phyloP scores from a whole-genome alignment of 2,329 filamentous ascomycete species.

The Pseudogymnoascus sp. region DNA sequence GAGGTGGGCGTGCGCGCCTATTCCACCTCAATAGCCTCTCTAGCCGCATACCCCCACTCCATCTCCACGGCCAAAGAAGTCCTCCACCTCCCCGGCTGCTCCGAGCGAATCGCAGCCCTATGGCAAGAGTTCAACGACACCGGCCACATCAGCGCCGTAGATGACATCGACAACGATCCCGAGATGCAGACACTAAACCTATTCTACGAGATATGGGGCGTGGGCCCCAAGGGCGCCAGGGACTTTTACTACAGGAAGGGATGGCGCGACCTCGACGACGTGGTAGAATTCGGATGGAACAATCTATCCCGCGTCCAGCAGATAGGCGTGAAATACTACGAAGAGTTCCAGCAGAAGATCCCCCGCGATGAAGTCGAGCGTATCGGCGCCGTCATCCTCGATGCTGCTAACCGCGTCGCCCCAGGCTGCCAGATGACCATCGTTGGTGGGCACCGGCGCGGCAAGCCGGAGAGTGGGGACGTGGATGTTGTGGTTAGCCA shows the following conservation, averaged over 20 bases:
- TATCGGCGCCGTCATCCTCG: slow-evolving; percentile 56
- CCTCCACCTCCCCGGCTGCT: slow-evolving; percentile 63
- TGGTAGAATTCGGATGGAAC: slow-evolving; percentile 75
- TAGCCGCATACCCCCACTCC: slow-evolving; percentile 66
- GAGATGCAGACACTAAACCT: slow-evolving; percentile 54
- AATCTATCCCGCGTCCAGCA: slow-evolving; percentile 73
- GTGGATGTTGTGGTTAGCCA: slow-evolving; percentile 83
- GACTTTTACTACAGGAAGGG: slow-evolving; percentile 67
- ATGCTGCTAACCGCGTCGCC: slow-evolving; percentile 57
- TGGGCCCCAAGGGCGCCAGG: slow-evolving; percentile 70
- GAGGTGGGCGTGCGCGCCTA: slow-evolving; percentile 78
- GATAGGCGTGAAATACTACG: slow-evolving; percentile 89
- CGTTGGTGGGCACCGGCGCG: slow-evolving; percentile 60
- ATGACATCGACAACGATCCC: slow-evolving; percentile 55
- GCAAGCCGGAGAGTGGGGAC: slow-evolving; percentile 61
- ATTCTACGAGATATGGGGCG: slow-evolving; percentile 89
- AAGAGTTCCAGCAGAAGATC: slow-evolving; percentile 69
- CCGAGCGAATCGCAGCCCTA: slow-evolving; percentile 67
- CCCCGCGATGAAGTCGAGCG: slow-evolving; percentile 63
- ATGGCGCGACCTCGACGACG: slow-evolving; percentile 78
- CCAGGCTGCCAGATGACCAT: slow-evolving; percentile 50
- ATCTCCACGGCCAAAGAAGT: slow-evolving; percentile 33
- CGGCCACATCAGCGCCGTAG: slow-evolving; percentile 54
- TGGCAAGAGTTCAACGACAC: slow-evolving; percentile 65
- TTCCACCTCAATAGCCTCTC: slow-evolving; percentile 72